These are phyloP conservation scores for Phytopythium delawarense DNA, from an alignment of 352 stramenopile genomes.

Conservation along the genomic window DNA sequence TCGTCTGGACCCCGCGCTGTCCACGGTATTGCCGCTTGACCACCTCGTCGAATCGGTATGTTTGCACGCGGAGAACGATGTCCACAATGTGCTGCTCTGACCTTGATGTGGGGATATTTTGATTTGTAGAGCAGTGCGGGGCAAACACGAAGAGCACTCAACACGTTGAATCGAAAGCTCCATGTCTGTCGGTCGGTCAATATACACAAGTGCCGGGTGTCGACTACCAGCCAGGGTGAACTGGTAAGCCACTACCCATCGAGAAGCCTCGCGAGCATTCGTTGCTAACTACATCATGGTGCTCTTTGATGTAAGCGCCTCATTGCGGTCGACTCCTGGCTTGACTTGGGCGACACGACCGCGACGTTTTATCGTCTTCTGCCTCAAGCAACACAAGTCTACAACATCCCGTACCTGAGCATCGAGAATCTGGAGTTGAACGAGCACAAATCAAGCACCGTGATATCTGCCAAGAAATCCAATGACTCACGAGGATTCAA, in stretches of 20 bases:
- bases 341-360: slow-evolving; percentile 42
- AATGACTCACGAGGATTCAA: not conserved
- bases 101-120: slow-evolving; percentile 6
- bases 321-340: slow-evolving; percentile 41
- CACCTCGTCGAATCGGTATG: slow-evolving; percentile 41
- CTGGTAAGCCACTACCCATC: slow-evolving; percentile 16
- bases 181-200: slow-evolving; percentile 18
- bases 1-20: slow-evolving; percentile 22
- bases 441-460: not conserved
- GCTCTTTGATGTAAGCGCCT: slow-evolving; percentile 18
- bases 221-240: slow-evolving; percentile 9
- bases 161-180: slow-evolving; percentile 21
- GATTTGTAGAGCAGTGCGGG: slow-evolving; percentile 13
- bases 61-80: not conserved
- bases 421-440: slow-evolving; percentile 40
- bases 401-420: slow-evolving; percentile 51
- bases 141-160: slow-evolving; percentile 18
- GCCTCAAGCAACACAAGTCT: slow-evolving; percentile 31
- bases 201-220: slow-evolving; percentile 32
- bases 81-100: not conserved
- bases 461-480: not conserved
- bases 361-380: slow-evolving; percentile 50
- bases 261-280: not conserved
- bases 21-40: slow-evolving; percentile 27
- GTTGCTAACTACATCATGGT: not conserved